These are phyloP conservation scores for Hortiboletus campestris DNA, from an alignment of 768 basidiomycete genomes.

Conservation along the genomic window DNA sequence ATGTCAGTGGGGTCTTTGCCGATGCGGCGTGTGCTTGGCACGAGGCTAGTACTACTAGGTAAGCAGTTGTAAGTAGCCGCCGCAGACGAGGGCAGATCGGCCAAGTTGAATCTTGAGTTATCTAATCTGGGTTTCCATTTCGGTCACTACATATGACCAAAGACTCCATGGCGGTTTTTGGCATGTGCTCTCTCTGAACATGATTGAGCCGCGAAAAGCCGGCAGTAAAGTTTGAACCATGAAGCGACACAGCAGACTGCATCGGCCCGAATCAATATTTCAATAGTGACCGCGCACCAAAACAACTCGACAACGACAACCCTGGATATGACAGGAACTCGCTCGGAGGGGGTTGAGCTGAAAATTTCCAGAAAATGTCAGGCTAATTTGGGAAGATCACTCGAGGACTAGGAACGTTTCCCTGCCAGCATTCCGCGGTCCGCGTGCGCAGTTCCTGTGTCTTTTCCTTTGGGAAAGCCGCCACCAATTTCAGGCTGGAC, in stretches of 20 bases:
- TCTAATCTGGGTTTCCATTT: background rate
- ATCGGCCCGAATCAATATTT: background rate
- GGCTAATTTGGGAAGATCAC: background rate
- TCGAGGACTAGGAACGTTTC: background rate
- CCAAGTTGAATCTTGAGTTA: background rate
- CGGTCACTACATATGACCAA: too few species aligned
- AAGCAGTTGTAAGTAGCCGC: too few species aligned
- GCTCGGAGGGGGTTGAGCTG: background rate
- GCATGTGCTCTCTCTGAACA: too few species aligned
- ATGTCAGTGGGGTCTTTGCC: too few species aligned
- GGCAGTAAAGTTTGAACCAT: background rate
- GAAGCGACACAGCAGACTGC: background rate
- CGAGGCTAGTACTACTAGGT: too few species aligned
- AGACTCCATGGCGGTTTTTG: background rate
- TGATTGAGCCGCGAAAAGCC: too few species aligned
- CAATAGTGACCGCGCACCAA: background rate
- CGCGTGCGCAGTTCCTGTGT: background rate
- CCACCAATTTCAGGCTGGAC: conserved; percentile 3
- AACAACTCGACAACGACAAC: background rate
- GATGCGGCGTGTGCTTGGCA: background rate
- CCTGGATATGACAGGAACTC: background rate
- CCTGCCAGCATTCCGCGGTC: background rate
- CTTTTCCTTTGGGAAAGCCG: background rate
- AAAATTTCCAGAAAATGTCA: background rate
- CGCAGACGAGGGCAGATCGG: too few species aligned